Conservation (phyloP, 257 asterid species). For the Rauvolfia tetraphylla region DNA sequence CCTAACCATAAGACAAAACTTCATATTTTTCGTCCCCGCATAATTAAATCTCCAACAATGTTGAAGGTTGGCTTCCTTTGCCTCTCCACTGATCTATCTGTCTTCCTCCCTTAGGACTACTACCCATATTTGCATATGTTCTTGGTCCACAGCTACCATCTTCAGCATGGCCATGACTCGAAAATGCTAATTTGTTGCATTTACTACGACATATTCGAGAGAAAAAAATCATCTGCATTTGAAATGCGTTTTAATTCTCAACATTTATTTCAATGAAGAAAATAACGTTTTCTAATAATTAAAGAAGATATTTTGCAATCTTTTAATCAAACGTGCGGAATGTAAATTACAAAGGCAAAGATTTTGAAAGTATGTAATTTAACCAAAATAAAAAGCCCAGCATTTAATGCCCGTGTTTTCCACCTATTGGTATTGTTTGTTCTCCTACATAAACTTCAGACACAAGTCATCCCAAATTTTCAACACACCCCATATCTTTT, state of each 20-base stretch:
- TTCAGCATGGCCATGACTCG: neutral
- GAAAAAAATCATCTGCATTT: too few relatives aligned
- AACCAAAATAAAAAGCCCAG: constrained; percentile 6
- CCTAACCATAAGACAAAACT: constrained; percentile 43
- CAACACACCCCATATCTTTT: constrained; percentile 5
- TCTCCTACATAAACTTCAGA: constrained; percentile 41
- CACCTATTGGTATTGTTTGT: constrained; percentile 21
- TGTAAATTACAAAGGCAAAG: neutral
- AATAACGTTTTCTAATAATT: neutral
- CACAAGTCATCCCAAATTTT: constrained; percentile 46
- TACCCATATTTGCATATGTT: neutral
- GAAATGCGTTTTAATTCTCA: too few relatives aligned
- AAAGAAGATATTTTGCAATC: too few relatives aligned
- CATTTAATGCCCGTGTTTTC: constrained; percentile 38
- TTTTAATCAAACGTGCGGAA: too few relatives aligned
- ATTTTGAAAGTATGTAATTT: neutral
- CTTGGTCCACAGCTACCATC: neutral
- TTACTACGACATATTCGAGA: too few relatives aligned
- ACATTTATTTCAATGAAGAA: neutral
- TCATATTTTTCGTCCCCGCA: constrained; percentile 30
- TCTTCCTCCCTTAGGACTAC: neutral
- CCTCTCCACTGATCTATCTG: constrained; percentile 1
- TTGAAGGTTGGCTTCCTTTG: constrained; percentile 22
- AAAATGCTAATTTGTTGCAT: neutral
- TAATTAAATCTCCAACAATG: constrained; percentile 17